phyloP scores from a whole-genome alignment of 2,329 filamentous ascomycete genomes.

The Tothia fuscella region DNA sequence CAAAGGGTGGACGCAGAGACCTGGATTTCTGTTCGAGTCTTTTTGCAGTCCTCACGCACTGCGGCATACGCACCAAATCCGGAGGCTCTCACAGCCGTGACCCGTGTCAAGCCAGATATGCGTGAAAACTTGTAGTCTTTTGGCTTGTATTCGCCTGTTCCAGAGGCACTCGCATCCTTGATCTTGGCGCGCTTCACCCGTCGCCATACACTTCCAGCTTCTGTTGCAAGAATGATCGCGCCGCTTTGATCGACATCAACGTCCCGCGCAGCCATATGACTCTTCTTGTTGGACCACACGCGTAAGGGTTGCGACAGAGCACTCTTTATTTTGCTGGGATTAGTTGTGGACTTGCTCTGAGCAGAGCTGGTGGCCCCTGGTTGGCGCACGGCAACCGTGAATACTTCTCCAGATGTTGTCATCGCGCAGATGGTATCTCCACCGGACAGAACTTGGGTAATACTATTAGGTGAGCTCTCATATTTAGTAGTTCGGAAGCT shows the following conservation, averaged over 20 bases:
- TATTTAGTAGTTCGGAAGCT: conserved; percentile 51
- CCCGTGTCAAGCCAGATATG: conserved; percentile 75
- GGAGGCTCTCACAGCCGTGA: conserved; percentile 74
- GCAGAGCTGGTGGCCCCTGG: conserved; percentile 42
- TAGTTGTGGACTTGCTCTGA: conserved; percentile 58
- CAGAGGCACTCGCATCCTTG: conserved; percentile 49
- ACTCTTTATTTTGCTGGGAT: conserved; percentile 78
- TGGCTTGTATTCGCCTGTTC: conserved; percentile 45
- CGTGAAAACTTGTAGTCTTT: conserved; percentile 96
- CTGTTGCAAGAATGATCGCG: conserved; percentile 85
- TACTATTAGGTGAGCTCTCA: conserved; percentile 52
- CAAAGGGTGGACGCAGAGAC: conserved; percentile 58
- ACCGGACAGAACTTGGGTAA: conserved; percentile 67
- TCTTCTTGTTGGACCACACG: conserved; percentile 82
- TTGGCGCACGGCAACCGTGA: conserved; percentile 65
- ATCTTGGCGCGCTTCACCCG: conserved; percentile 72
- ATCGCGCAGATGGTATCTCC: conserved; percentile 87
- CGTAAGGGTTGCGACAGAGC: conserved; percentile 67
- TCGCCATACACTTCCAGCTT: conserved; percentile 86
- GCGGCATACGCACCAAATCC: conserved; percentile 83
- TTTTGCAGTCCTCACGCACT: conserved; percentile 61
- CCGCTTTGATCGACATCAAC: conserved; percentile 85
- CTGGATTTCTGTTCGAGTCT: conserved; percentile 60
- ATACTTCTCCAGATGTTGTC: conserved; percentile 74
- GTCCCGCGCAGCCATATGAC: conserved; percentile 70